Percentiles rank a stretch among this genome's conserved stretches.
Evolutionary conservation across 2,329 filamentous ascomycete species (phyloP).

Genomic region (Pyricularia sp.): DNA sequence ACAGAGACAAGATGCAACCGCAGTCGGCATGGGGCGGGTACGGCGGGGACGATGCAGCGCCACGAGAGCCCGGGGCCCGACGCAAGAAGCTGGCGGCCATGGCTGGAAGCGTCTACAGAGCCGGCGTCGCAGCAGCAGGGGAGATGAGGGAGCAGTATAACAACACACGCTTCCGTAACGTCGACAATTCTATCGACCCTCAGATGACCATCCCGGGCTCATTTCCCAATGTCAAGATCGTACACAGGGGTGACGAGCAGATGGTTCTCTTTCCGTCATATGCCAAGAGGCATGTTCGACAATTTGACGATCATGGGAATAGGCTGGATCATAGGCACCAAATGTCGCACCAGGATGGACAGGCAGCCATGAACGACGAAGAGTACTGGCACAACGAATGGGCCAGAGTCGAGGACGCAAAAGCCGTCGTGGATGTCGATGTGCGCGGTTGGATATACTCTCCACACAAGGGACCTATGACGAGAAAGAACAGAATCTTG

Average conservation of each 20-base stretch:
- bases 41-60: conserved; percentile 19
- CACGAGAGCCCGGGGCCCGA: conserved; percentile 57
- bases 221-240: conserved; percentile 79
- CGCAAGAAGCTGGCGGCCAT: conserved; percentile 66
- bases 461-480: conserved; percentile 77
- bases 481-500: conserved; percentile 74
- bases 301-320: conserved; percentile 40
- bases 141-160: conserved; percentile 51
- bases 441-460: conserved; percentile 93
- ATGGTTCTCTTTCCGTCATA: conserved; percentile 96
- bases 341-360: conserved; percentile 20
- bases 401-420: conserved; percentile 71
- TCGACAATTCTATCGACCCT: conserved; percentile 21
- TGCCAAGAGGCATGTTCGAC: conserved; percentile 62
- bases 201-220: conserved; percentile 56
- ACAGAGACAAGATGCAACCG: not conserved
- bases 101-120: conserved; percentile 48
- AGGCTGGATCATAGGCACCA: conserved; percentile 23
- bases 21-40: conserved; percentile 10
- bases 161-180: conserved; percentile 34
- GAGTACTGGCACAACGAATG: conserved; percentile 73
- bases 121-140: conserved; percentile 45
- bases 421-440: conserved; percentile 85
- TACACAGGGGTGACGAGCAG: conserved; percentile 73
- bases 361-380: conserved; percentile 44